Evolutionary conservation across 352 stramenopile genomes (phyloP), one percentile per base, ranked within the genome.

Genomic region (Globisporangium perplexum): DNA sequence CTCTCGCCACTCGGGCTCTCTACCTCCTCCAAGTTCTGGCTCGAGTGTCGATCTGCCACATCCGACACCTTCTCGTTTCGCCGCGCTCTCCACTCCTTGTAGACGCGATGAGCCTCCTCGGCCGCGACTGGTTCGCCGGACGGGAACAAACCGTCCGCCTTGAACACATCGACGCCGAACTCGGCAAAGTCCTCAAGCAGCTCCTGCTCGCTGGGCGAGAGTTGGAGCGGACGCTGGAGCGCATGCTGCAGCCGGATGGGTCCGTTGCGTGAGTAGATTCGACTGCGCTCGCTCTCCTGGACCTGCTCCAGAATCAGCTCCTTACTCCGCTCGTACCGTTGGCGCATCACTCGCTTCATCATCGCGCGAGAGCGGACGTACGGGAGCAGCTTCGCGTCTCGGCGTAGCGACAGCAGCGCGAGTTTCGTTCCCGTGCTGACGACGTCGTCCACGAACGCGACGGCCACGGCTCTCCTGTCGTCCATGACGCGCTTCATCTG

Each of bases 211-310:
- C 75, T 87, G 18, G 57, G 50, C 0, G 75, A 79, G 17, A 86
- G 63, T 11, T 62, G 52, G 8, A 87, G 60, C 6, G 57, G 44
- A 0, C 50, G 58, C 4, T 63, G 46, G 53, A 72, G 72, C 2
- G 69, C 49, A 28, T 74, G 63, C 50, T 83, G 74, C 0, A 89
- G 53, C n/a, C 78, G 70, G 23, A 73, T 68, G 0, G 73, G 74
- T 17, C 60, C 61, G 39, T 59, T 79, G 11, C 68, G 64, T 0
- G 75, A 85, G 55, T 84, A 87, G 11, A 81, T 67, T 7, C 75
- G 67, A 47, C 74, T 66, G 2, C 75, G 73, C 24, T 87, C 78
- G 48, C 74, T 86, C 43, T 84, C 77, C 20, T 74, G 62, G 7
- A 79, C 76, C 4, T 60, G 49, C 33, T 71, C 72, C 4, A 87